Percentiles rank a stretch among this genome's conserved stretches.
phyloP scores from a whole-genome alignment of 495 filamentous ascomycete genomes.

The Pseudomonodictys pantanalensis region DNA sequence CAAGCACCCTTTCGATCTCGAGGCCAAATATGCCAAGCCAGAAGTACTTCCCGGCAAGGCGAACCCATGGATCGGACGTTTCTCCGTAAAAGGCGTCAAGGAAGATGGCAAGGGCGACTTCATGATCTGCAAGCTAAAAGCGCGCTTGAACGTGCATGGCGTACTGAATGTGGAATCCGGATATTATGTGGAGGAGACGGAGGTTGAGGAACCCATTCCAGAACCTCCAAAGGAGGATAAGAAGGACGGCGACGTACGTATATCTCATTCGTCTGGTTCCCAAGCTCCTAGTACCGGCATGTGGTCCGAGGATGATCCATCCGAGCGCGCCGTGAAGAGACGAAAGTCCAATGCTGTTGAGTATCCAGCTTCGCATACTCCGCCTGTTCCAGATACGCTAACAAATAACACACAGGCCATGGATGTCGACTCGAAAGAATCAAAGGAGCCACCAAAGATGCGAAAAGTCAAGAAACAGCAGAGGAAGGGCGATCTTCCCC shows the following conservation, averaged over 20 bases:
- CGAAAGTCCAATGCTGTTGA: slow-evolving; percentile 14
- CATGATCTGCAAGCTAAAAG: slow-evolving; percentile 97
- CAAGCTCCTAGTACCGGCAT: slow-evolving; percentile 2
- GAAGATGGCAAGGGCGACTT: slow-evolving; percentile 58
- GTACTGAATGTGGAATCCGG: slow-evolving; percentile 94
- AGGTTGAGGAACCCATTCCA: slow-evolving; percentile 87
- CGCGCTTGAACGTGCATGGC: slow-evolving; percentile 93
- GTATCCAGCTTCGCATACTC: slow-evolving; percentile 10
- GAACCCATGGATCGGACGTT: slow-evolving; percentile 91
- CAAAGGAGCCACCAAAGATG: slow-evolving; percentile 82
- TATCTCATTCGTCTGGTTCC: slow-evolving; percentile 15
- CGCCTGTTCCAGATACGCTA: slow-evolving; percentile 10
- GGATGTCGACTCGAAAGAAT: slow-evolving; percentile 69
- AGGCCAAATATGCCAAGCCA: slow-evolving; percentile 87
- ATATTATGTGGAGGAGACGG: slow-evolving; percentile 97
- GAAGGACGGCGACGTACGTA: slow-evolving; percentile 60
- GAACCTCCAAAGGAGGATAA: slow-evolving; percentile 54
- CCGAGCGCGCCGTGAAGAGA: slow-evolving; percentile 29
- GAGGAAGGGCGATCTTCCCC: slow-evolving; percentile 92
- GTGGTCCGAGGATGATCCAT: background rate
- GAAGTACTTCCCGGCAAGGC: slow-evolving; percentile 87
- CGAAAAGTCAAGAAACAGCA: slow-evolving; percentile 99
- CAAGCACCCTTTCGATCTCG: slow-evolving; percentile 94
- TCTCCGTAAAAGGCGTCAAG: slow-evolving; percentile 62
- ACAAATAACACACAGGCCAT: slow-evolving; percentile 62